Percentiles rank a stretch among this genome's conserved stretches.
phyloP scores from a whole-genome alignment of 805 yeast species.

The Metschnikowia proteae region DNA sequence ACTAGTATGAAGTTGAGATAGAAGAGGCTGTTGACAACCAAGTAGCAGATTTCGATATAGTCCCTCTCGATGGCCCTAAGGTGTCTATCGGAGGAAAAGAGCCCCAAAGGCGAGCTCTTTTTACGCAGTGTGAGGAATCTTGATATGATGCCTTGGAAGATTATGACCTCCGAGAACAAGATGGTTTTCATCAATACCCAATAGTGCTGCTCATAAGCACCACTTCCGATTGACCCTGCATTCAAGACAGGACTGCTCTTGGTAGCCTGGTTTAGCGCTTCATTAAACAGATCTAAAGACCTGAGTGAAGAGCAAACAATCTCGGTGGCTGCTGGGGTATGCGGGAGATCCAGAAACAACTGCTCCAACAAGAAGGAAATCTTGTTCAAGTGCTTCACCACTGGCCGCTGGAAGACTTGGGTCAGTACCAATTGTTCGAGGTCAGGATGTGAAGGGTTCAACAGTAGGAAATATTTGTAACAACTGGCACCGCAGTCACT shows the following conservation, averaged over 20 bases:
- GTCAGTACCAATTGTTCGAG: constrained; percentile 11
- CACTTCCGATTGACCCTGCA: constrained; percentile 8
- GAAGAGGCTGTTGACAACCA: constrained; percentile 40
- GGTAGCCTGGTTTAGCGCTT: constrained; percentile 15
- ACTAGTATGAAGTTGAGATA: constrained; percentile 46
- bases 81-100: constrained; percentile 18
- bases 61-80: constrained; percentile 20
- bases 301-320: constrained; percentile 20
- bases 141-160: constrained; percentile 48
- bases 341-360: constrained; percentile 21
- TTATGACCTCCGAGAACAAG: constrained; percentile 46
- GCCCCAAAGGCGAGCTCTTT: constrained; percentile 11
- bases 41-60: constrained; percentile 25
- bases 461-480: constrained; percentile 20
- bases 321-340: constrained; percentile 14
- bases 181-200: constrained; percentile 41
- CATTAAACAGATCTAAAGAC: constrained; percentile 30
- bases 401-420: constrained; percentile 33
- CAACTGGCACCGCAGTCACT: constrained; percentile 12
- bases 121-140: constrained; percentile 28
- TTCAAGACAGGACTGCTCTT: constrained; percentile 16
- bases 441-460: constrained; percentile 11
- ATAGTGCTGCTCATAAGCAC: constrained; percentile 19
- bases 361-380: constrained; percentile 45
- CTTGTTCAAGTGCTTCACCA: constrained; percentile 46